Base-by-base conservation (phyloP, 345 rosid species). In the Salix suchowensis region DNA sequence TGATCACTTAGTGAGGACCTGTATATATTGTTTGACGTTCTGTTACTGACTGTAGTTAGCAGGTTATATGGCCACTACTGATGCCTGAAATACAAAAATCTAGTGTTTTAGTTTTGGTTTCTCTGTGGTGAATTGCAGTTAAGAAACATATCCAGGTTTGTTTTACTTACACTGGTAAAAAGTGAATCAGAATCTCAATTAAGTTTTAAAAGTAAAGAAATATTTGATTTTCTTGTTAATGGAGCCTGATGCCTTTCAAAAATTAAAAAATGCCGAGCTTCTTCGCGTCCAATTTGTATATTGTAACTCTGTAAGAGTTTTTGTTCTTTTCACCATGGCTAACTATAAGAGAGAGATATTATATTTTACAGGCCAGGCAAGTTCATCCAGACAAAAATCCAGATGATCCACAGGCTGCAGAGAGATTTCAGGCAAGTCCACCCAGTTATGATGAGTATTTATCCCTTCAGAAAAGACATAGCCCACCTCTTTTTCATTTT, bases 351-450 rank as follows among this genome's bases (percentile, higher is more conserved):
- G 62, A 36, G 65, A 23, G 52, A 15, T 69, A 24, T 12, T 46
- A 28, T 72, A 32, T 34, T 71, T 21, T 55, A 40, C 89, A 91
- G 96, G 96, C 96, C 46, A 89, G 86, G 79, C 93, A 88, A 84
- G 96, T 91, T 77, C 96, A 91, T 80, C 93, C 96, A 8, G 96
- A 89, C 82, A 91, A 91, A 79, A 91, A 91, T 84, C 96, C 86
- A 18, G 80, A 87, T 67, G 96, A 91, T 73, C 89, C 93, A 70
- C 88, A 76, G 36, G 89, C 96, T 37, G 91, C 96, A n/a, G 89
- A 87, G 77, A 86, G 86, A 54, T 91, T 91, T 75, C 96, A 91
- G 91, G 95, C 67, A 67, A 74, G 84, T 79, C 5, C 14, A 50
- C 48, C 30, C 6, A 14, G 0, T 58, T 23, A 4, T 76, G 65